These are phyloP conservation scores for Taiozyma sp. DNA, from an alignment of 1,139 yeast species.

Conservation along the genomic window DNA sequence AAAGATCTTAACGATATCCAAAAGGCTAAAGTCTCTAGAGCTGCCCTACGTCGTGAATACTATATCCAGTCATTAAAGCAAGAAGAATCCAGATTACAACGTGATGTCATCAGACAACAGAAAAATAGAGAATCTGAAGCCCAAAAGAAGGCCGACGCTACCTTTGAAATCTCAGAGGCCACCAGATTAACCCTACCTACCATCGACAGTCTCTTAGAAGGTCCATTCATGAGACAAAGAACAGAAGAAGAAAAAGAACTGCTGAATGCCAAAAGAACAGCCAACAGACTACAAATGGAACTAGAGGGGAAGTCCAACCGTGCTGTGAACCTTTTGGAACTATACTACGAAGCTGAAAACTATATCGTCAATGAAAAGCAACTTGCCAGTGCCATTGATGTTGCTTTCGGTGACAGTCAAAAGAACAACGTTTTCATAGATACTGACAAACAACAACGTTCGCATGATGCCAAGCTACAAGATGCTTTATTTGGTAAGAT, in stretches of 20 bases:
- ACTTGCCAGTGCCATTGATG: conserved; percentile 27
- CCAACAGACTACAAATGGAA: conserved; percentile 44
- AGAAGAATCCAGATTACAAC: conserved; percentile 51
- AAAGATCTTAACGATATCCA: conserved; percentile 42
- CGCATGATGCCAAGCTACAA: conserved; percentile 19
- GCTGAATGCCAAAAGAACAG: conserved; percentile 46
- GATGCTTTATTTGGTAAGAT: conserved; percentile 31
- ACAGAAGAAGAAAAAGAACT: conserved; percentile 59
- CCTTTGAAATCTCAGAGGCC: conserved; percentile 39
- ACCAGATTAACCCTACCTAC: conserved; percentile 75
- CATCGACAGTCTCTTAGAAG: conserved; percentile 59
- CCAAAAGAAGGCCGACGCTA: conserved; percentile 28
- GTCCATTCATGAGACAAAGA: conserved; percentile 69
- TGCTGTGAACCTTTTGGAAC: conserved; percentile 55
- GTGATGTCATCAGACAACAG: conserved; percentile 27
- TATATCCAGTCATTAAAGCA: conserved; percentile 59
- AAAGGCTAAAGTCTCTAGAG: conserved; percentile 50
- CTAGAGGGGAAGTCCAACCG: conserved; percentile 40
- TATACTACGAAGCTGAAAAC: conserved; percentile 66
- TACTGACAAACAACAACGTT: conserved; percentile 6
- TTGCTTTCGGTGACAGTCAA: conserved; percentile 22
- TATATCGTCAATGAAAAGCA: conserved; percentile 36
- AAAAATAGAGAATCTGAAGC: conserved; percentile 30
- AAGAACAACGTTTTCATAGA: not conserved
- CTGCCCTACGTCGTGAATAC: conserved; percentile 70